These are phyloP conservation scores for Hypoxylon sp. DNA, from an alignment of 2,329 filamentous ascomycete species.

Conservation along the genomic window DNA sequence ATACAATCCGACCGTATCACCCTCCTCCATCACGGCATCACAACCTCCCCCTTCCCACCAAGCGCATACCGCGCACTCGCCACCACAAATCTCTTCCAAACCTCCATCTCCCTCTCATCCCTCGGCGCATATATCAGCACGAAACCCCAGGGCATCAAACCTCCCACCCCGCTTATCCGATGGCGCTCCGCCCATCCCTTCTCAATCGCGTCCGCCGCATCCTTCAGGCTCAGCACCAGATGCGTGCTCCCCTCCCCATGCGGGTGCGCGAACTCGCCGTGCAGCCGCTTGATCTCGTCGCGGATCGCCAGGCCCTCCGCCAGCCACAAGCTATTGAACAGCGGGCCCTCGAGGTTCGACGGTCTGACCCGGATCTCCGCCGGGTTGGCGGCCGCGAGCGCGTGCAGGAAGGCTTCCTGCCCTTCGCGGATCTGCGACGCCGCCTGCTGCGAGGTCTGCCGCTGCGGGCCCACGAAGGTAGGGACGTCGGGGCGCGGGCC, in stretches of 20 bases:
- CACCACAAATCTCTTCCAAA: constrained; percentile 45
- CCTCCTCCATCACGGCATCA: constrained; percentile 14
- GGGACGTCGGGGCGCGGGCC: constrained; percentile 51
- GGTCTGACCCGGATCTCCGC: constrained; percentile 42
- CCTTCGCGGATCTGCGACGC: constrained; percentile 19
- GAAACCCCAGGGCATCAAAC: constrained; percentile 50
- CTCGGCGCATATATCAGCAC: constrained; percentile 56
- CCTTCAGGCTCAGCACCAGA: constrained; percentile 53
- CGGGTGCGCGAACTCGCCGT: constrained; percentile 53
- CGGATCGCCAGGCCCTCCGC: constrained; percentile 1
- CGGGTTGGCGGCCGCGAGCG: constrained; percentile 44
- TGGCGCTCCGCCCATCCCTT: constrained; percentile 56
- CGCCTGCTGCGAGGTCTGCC: constrained; percentile 50
- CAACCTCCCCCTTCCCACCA: constrained; percentile 24
- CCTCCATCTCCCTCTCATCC: constrained; percentile 51
- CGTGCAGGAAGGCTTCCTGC: constrained; percentile 46
- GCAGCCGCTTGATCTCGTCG: constrained; percentile 17
- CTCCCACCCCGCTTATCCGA: constrained; percentile 48
- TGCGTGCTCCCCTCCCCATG: constrained; percentile 56
- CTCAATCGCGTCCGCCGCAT: constrained; percentile 51
- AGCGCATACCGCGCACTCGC: constrained; percentile 40
- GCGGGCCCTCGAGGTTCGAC: constrained; percentile 51
- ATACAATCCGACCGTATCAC: background rate
- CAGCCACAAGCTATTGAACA: constrained; percentile 46
- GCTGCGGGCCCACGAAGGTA: constrained; percentile 52